Base-by-base conservation (phyloP, 106 monocot species). In the Dioscorea dumetorum region DNA sequence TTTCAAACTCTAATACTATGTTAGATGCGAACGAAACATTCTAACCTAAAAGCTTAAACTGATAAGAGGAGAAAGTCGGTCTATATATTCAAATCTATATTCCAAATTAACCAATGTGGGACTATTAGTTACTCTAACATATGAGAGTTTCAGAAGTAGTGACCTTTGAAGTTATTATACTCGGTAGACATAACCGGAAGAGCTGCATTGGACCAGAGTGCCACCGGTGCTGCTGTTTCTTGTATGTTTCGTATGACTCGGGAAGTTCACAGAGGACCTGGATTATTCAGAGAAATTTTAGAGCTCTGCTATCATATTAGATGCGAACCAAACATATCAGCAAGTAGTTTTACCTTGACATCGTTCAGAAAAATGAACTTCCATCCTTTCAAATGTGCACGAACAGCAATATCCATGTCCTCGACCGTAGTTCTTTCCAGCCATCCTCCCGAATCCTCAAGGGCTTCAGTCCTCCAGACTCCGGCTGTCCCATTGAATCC, bases 381-480 rank as follows among this genome's bases (percentile, higher is more conserved):
- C 81, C 81, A 81, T 10, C 81, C 81, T 12, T 68, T 73, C 13
- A 82, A 66, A 71, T 82, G 82, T 5, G 78, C 41, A 6, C 41
- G 41, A 5, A 41, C 9, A 10, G 41, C 41, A 41, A 41, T 41
- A 41, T 41, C 41, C 41, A 41, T 41, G 41, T 41, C 41, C 41
- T 41, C 41, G 41, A 41, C 41, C 10, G 5, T 41, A 41, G 83
- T 83, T 60, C 83, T 74, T 49, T 83, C 78, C 5, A 83, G 67
- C 83, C 83, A 83, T 1, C 83, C 83, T 14, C 78, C 83, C 18
- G 78, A 68, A 9, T 75, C 78, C 66, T 82, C 74, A 58, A 73
- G 16, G 0, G 73, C 73, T 22, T 65, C 63, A 20, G 53, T 78
- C 62, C 83, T 78, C 83, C 83, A 83, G 31, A 78, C 83, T 12